A percentile compares a stretch with the other conserved stretches of the same genome.
Evolutionary conservation across 176 grass and related monocot genomes (phyloP).

Genomic region (Saccharum officinarum): DNA sequence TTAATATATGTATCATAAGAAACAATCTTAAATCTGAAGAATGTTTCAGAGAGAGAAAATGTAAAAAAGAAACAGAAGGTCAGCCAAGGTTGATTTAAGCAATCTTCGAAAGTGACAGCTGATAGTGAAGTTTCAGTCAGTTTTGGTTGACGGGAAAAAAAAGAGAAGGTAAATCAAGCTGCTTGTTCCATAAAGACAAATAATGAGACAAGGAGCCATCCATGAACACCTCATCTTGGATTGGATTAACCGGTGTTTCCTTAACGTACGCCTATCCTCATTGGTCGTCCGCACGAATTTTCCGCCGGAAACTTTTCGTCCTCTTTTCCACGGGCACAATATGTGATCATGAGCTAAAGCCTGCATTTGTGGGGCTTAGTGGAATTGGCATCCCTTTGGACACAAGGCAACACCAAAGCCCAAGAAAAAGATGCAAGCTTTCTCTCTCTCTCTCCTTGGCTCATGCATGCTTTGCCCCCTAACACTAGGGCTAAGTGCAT

Average conservation of each 20-base stretch:
- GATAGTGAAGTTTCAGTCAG: neutral
- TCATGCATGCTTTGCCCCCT: slow-evolving; percentile 51
- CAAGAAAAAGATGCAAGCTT: slow-evolving; percentile 36
- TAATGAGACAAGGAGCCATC: neutral
- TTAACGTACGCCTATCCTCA: neutral
- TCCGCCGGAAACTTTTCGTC: slow-evolving; percentile 39
- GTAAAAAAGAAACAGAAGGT: neutral
- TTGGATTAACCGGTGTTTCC: neutral
- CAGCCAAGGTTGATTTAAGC: neutral
- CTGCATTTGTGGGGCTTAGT: slow-evolving; percentile 50
- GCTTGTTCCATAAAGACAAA: slow-evolving; percentile 17
- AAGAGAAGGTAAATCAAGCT: too few species aligned
- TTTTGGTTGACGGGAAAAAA: too few species aligned
- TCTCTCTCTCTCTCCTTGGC: neutral
- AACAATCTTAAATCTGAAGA: neutral
- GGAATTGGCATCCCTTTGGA: slow-evolving; percentile 61
- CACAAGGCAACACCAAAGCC: slow-evolving; percentile 50
- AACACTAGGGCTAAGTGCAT: slow-evolving; percentile 41
- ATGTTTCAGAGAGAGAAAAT: neutral
- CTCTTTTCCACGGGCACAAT: slow-evolving; percentile 45
- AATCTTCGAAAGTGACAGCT: neutral
- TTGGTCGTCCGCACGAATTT: slow-evolving; percentile 16
- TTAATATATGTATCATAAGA: neutral
- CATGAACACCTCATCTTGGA: slow-evolving; percentile 3
- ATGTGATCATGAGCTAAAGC: slow-evolving; percentile 55